phyloP scores from a whole-genome alignment of 2,329 filamentous ascomycete genomes.

The Calycina herbarum region DNA sequence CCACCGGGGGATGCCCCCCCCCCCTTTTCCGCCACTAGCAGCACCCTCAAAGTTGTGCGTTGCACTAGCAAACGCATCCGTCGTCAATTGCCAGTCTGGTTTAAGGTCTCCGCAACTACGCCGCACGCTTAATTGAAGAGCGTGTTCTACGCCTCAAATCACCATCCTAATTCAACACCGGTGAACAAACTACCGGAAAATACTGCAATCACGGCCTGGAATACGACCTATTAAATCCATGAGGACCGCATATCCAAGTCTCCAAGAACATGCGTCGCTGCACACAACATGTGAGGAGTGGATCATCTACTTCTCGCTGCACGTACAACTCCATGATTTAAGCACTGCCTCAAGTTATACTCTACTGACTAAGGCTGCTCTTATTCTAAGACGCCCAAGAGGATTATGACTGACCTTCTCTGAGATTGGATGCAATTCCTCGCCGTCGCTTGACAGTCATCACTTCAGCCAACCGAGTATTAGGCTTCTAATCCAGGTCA shows the following conservation, averaged over 20 bases:
- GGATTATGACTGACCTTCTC: constrained; percentile 6
- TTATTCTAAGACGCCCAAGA: not conserved
- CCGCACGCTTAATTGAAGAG: constrained; percentile 13
- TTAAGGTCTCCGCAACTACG: constrained; percentile 10
- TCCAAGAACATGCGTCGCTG: not conserved
- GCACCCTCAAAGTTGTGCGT: not conserved
- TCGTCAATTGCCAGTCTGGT: constrained; percentile 11
- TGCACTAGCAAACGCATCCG: not conserved
- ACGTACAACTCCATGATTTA: not conserved
- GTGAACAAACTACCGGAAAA: not conserved
- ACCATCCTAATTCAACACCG: not conserved
- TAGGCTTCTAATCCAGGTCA: not conserved
- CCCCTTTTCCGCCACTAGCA: not conserved
- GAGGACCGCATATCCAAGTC: not conserved
- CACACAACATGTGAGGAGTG: not conserved
- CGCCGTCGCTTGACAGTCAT: constrained; percentile 4
- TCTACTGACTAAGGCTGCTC: not conserved
- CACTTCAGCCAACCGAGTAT: not conserved
- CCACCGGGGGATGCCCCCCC: not conserved
- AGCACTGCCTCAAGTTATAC: constrained; percentile 5
- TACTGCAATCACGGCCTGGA: not conserved
- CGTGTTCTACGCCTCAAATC: not conserved
- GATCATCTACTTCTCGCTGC: not conserved
- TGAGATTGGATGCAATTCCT: not conserved
- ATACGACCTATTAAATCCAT: not conserved